phyloP scores from a whole-genome alignment of 768 basidiomycete species.

The Chalciporus piperatus region DNA sequence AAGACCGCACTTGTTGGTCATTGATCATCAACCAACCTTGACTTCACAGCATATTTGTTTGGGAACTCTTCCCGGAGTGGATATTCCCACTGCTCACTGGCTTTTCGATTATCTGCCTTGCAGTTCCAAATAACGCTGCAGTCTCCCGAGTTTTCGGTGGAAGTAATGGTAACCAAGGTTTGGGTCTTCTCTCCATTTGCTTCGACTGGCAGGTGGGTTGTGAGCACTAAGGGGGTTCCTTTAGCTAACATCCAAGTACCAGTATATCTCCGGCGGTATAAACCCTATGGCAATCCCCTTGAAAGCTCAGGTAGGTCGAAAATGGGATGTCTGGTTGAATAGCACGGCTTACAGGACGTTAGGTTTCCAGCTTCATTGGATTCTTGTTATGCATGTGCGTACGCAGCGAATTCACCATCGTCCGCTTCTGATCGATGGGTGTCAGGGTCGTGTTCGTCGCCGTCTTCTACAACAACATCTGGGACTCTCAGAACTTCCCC shows the following conservation, averaged over 20 bases:
- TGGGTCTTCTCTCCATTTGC: slow-evolving; percentile 56
- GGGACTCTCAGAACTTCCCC: slow-evolving; percentile 59
- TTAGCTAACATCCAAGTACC: not conserved
- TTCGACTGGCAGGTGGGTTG: slow-evolving; percentile 57
- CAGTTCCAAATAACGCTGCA: slow-evolving; percentile 46
- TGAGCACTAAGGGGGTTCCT: slow-evolving; percentile 14
- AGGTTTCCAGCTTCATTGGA: slow-evolving; percentile 48
- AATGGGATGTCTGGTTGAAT: not conserved
- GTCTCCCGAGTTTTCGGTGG: slow-evolving; percentile 61
- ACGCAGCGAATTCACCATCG: not conserved
- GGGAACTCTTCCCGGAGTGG: slow-evolving; percentile 28
- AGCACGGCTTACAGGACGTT: not conserved
- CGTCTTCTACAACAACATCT: slow-evolving; percentile 48
- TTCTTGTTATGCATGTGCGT: slow-evolving; percentile 50
- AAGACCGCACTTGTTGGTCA: slow-evolving; percentile 16
- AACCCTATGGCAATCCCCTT: slow-evolving; percentile 57
- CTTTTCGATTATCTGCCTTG: slow-evolving; percentile 59
- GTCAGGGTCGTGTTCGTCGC: slow-evolving; percentile 32
- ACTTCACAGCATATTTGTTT: slow-evolving; percentile 33
- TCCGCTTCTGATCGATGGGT: slow-evolving; percentile 2
- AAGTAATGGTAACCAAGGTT: slow-evolving; percentile 59
- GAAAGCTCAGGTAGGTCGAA: slow-evolving; percentile 39
- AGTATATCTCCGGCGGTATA: slow-evolving; percentile 25
- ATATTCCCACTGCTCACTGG: slow-evolving; percentile 62
- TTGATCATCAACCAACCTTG: not conserved